Evolutionary conservation across 257 asterid species (phyloP).

Genomic region (Solanum clarkiae): DNA sequence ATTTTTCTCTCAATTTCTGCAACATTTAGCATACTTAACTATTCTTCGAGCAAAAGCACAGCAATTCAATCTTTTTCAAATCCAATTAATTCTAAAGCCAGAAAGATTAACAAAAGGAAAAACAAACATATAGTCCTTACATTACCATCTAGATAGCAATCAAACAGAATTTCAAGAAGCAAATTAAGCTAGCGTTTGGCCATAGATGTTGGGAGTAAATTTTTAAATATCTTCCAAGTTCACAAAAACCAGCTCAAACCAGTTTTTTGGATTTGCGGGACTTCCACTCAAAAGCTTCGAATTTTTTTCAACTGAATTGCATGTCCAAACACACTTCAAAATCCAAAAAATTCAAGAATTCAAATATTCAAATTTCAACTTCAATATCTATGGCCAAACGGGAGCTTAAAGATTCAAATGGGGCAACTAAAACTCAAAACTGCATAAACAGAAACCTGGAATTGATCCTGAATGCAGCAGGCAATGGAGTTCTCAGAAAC

Average conservation of each 20-base stretch:
- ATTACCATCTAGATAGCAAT: background rate
- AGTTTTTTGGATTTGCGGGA: background rate
- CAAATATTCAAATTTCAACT: background rate
- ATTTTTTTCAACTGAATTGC: background rate
- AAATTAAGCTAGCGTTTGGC: background rate
- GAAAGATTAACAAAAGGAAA: background rate
- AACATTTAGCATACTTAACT: background rate
- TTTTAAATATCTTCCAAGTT: background rate
- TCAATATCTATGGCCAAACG: background rate
- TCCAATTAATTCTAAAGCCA: background rate
- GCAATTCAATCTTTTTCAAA: background rate
- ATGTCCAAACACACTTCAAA: background rate
- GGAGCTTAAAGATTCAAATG: background rate
- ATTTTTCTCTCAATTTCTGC: background rate
- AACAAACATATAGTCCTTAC: background rate
- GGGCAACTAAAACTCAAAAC: background rate
- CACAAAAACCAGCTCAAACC: background rate
- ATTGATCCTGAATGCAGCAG: constrained; percentile 91
- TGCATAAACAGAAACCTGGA: constrained; percentile 39
- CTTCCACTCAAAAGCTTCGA: background rate
- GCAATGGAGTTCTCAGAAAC: constrained; percentile 54
- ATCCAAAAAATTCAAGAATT: background rate
- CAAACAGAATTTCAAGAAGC: background rate
- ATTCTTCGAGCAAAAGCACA: background rate
- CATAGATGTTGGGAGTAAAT: background rate